Evolutionary conservation across 2,329 filamentous ascomycete species (phyloP).

Genomic region (Apiospora malaysiana): DNA sequence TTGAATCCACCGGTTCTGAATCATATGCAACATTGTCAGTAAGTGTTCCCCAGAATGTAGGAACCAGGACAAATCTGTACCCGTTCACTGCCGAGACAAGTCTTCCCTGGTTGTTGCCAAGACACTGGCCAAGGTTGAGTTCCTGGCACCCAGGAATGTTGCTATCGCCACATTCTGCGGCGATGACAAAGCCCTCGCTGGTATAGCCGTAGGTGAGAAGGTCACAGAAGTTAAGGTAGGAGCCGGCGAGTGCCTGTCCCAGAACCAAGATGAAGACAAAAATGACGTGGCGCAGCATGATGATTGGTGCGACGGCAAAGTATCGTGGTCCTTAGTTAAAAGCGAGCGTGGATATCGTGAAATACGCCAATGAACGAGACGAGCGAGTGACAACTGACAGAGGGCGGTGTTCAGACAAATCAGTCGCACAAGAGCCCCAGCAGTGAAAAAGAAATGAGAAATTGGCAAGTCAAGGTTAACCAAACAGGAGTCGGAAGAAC

Average conservation of each 20-base stretch:
- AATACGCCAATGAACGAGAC: not conserved
- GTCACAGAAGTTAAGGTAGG: conserved; percentile 13
- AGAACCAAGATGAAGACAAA: not conserved
- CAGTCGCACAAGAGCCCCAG: not conserved
- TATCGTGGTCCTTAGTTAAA: not conserved
- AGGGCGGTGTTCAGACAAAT: not conserved
- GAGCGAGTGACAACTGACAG: not conserved
- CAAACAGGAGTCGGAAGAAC: not conserved
- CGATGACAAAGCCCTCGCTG: conserved; percentile 7
- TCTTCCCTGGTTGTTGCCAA: conserved; percentile 23
- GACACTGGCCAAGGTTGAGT: conserved; percentile 25
- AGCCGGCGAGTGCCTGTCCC: not conserved
- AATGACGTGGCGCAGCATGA: not conserved
- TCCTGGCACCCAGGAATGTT: conserved; percentile 16
- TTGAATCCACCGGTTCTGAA: conserved; percentile 24
- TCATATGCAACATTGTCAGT: not conserved
- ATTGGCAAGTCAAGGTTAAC: not conserved
- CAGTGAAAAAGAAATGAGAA: not conserved
- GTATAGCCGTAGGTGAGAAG: not conserved
- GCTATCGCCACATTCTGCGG: conserved; percentile 20
- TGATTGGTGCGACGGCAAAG: not conserved
- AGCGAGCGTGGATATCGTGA: not conserved
- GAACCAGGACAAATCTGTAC: not conserved
- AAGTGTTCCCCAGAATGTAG: no score
- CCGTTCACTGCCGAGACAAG: conserved; percentile 18